Conservation (phyloP, 2,329 filamentous ascomycete species). For the Colletotrichum lini region DNA sequence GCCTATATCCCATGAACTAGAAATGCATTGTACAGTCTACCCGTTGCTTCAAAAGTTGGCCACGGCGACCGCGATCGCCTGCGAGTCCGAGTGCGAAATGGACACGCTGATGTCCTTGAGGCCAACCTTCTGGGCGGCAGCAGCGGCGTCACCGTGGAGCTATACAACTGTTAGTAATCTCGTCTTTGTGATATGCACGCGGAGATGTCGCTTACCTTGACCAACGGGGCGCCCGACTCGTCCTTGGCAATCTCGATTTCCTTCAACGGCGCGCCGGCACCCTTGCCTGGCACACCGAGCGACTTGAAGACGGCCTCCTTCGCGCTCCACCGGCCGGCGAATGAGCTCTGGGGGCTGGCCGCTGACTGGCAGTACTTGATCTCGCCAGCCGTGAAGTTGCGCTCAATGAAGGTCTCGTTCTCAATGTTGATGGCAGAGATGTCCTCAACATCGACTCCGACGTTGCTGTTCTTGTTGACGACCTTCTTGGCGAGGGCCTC, state of each 20-base stretch:
- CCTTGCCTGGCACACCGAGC: constrained; percentile 87
- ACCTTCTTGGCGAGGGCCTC: constrained; percentile 80
- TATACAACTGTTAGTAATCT: constrained; percentile 63
- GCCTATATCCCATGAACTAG: constrained; percentile 41
- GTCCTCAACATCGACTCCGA: constrained; percentile 95
- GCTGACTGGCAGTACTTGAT: constrained; percentile 88
- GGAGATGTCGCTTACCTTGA: constrained; percentile 78
- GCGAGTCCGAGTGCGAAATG: constrained; percentile 94
- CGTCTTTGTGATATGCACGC: too few relatives aligned
- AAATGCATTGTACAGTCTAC: constrained; percentile 40
- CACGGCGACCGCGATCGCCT: constrained; percentile 95
- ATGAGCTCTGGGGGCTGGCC: constrained; percentile 86
- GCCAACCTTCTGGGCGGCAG: constrained; percentile 87
- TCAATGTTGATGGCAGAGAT: constrained; percentile 90
- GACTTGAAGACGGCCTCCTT: constrained; percentile 99
- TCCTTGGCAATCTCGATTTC: constrained; percentile 94
- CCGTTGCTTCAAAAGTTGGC: constrained; percentile 75
- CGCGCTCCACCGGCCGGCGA: constrained; percentile 95
- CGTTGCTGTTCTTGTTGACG: constrained; percentile 76
- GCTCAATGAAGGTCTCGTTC: constrained; percentile 93
- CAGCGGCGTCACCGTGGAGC: constrained; percentile 88
- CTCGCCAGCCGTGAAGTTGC: constrained; percentile 92
- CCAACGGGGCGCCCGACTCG: constrained; percentile 85
- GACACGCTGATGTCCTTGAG: constrained; percentile 92
- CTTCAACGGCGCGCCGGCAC: constrained; percentile 89